Evolutionary conservation across 2,329 filamentous ascomycete genomes (phyloP), one percentile per base, ranked within the genome.

Genomic region (Diaporthe destruens): DNA sequence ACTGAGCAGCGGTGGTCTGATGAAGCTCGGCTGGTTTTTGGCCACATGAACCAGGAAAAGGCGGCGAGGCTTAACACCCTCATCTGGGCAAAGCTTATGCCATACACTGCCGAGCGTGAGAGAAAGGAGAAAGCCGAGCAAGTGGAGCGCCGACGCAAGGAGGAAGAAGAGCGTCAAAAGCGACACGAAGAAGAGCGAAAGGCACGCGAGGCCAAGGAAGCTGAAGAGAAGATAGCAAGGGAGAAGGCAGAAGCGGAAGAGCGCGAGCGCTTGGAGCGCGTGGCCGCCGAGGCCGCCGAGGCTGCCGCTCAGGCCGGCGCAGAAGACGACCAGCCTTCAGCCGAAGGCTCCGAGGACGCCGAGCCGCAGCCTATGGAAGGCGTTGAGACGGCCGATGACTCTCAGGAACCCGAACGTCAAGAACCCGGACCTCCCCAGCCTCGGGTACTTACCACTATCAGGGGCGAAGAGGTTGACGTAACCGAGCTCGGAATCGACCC

Each of bases 401-500:
- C 77, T 20, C 78, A 76, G 34, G 78, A 80, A 59, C 76, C 79
- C 29, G 78, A 78, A 65, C 77, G 76, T 29, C 81, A 83, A 66
- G 82, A 83, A 69, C 78, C 84, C 39, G 81, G 85, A 66, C 80
- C 85, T n/a, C 84, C 84, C 47, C 87, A 88, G 66, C 84, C 88
- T 69, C 92, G 95, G 61, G 88, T 97, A 39, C 92, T 92, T 77
- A 97, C 94, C 20, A 95, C 89, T 2, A 95, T 99, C 69, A 88
- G 95, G 74, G 96, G 95, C 34, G 93, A 93, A 75, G 91, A 96
- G 78, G 90, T 97, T 69, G 96, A 99, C 80, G 96, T 99, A 63
- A 99, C 96, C 0, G 94, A 94, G 74, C 88, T 99, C 74, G 95
- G 96, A 63, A 98, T 99, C 77, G 96, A 99, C 80, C 90, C 93